These are phyloP conservation scores for Candida sp. DNA, from an alignment of 1,139 yeast genomes.

Conservation along the genomic window DNA sequence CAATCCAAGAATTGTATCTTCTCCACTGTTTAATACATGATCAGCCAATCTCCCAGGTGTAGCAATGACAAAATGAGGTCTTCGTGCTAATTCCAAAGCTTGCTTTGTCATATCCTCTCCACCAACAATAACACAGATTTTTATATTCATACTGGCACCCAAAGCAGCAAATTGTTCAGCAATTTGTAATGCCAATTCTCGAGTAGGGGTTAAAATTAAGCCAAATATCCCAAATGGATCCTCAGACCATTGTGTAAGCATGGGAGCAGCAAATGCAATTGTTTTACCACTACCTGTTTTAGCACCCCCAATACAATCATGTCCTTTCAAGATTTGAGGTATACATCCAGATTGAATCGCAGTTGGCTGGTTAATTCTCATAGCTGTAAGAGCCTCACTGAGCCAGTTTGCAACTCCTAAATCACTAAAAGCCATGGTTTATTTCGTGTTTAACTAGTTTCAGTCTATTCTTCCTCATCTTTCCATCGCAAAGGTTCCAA, in stretches of 20 bases:
- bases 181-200: constrained; percentile 94
- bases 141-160: constrained; percentile 85
- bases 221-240: constrained; percentile 96
- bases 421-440: constrained; percentile 46
- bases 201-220: constrained; percentile 84
- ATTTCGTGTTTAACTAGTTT: not conserved
- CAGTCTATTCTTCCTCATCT: not conserved
- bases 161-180: constrained; percentile 95
- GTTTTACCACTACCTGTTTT: constrained; percentile 99
- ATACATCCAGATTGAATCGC: constrained; percentile 86
- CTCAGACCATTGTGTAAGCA: constrained; percentile 89
- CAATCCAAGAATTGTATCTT: constrained; percentile 79
- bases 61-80: constrained; percentile 94
- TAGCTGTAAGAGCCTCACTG: constrained; percentile 70
- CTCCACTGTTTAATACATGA: constrained; percentile 85
- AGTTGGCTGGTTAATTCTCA: constrained; percentile 84
- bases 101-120: constrained; percentile 93
- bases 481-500: constrained; percentile 2
- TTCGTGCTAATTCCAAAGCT: constrained; percentile 72
- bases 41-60: constrained; percentile 98
- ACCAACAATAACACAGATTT: constrained; percentile 82
- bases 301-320: constrained; percentile 97
- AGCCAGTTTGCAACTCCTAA: constrained; percentile 89
- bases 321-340: constrained; percentile 77
- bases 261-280: constrained; percentile 95